A percentile compares a stretch with the other conserved stretches of the same genome.
phyloP scores from a whole-genome alignment of 2,329 filamentous ascomycete genomes.

The Diaporthe batatas region DNA sequence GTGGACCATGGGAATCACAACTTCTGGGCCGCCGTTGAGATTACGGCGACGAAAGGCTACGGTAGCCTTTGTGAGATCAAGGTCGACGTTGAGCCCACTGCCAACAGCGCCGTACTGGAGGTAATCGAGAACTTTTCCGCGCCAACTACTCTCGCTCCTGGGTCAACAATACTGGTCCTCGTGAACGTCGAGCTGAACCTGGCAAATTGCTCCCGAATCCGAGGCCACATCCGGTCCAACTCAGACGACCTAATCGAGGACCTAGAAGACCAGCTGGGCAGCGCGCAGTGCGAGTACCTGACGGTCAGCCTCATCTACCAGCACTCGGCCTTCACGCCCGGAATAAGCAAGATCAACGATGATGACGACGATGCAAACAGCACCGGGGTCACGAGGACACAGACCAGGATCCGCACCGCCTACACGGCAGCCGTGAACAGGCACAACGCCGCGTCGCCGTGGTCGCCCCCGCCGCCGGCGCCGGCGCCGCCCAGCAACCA shows the following conservation, averaged over 20 bases:
- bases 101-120: constrained; percentile 55
- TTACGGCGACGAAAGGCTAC: constrained; percentile 39
- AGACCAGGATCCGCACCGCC: constrained; percentile 66
- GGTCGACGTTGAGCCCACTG: constrained; percentile 36
- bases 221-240: constrained; percentile 52
- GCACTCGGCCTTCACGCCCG: constrained; percentile 66
- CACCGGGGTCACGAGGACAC: constrained; percentile 55
- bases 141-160: constrained; percentile 58
- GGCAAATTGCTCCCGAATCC: constrained; percentile 28
- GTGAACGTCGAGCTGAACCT: constrained; percentile 58
- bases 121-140: constrained; percentile 60
- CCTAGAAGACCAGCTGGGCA: constrained; percentile 68
- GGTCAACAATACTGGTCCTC: constrained; percentile 63
- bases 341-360: background rate
- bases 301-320: constrained; percentile 66
- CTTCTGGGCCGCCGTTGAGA: constrained; percentile 42
- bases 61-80: constrained; percentile 19
- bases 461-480: constrained; percentile 62
- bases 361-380: background rate
- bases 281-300: constrained; percentile 62
- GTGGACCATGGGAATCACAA: constrained; percentile 34
- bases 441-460: constrained; percentile 62
- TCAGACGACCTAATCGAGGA: constrained; percentile 71
- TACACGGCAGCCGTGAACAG: constrained; percentile 64
- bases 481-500: constrained; percentile 51